Base-by-base conservation (phyloP, 1,284 basidiomycete species). In the Amylostereum chailletii region DNA sequence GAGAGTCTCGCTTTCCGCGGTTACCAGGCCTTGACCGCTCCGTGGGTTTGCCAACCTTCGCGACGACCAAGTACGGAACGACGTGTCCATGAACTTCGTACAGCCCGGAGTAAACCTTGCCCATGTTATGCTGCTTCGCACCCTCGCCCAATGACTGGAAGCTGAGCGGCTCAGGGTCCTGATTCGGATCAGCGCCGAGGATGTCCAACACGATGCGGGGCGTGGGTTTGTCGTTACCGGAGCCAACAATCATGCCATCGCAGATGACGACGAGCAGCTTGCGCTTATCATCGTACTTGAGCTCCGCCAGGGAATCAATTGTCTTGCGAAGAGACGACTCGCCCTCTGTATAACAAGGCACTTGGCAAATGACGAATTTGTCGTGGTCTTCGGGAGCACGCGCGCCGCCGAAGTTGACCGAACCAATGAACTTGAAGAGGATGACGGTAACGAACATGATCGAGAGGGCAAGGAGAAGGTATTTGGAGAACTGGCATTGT, bases 301-400 rank as follows among this genome's bases (percentile, higher is more conserved):
- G 77, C 61, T 86, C 83, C 5, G 95, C 90, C 50, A 99, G 73
- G 19, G 94, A 97, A 65, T 99, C 92, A 65, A 99, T 95, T 3
- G 95, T 98, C 60, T 76, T 77, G 53, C 87, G 79, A 53, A 99
- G 75, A 2, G 92, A 97, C 34, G 79, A 70, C 58, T 95, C 89
- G 56, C 92, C 94, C 75, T 97, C 93, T 1, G 94, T 97, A 64
- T 97, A 98, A 80, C 94, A 96, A 4, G 94, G 94, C 0, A 99
- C 93, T 64, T 98, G 96, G 65, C 94, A 97, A 56, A 99, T 93
- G 56, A 99, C 93, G 58, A 98, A 98, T 70, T 97, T 97, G 75
- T 98, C 95, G 62, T 96, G 91, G 59, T 96, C 86, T 67, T 98
- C 95, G 0, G 95, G 94, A 33, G 89, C 86, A 52, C 92, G 82